Conservation (phyloP, 1,284 basidiomycete genomes). For the Microbotryum violaceum region DNA sequence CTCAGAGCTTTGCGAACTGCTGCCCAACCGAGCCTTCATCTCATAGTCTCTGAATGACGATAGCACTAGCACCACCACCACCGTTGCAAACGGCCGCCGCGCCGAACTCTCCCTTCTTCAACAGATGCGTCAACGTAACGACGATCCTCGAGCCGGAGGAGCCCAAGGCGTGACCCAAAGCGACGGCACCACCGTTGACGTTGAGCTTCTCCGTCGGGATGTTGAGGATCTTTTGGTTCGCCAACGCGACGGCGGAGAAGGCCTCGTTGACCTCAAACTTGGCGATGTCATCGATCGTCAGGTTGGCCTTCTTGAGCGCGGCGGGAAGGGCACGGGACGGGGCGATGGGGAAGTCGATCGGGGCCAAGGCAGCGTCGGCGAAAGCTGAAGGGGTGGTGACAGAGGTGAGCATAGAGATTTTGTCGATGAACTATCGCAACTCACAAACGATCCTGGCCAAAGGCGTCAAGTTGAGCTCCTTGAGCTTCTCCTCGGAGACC, state of each 20-base stretch:
- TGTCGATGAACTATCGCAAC: constrained; percentile 8
- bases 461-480: constrained; percentile 40
- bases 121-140: constrained; percentile 83
- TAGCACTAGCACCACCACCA: constrained; percentile 74
- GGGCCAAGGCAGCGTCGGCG: constrained; percentile 92
- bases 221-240: constrained; percentile 42
- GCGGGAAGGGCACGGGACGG: constrained; percentile 84
- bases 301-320: constrained; percentile 78
- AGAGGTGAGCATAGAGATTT: constrained; percentile 34
- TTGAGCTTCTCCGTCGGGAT: constrained; percentile 80
- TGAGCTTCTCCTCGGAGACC: constrained; percentile 39
- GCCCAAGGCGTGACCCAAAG: constrained; percentile 59
- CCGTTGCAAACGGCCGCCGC: constrained; percentile 98
- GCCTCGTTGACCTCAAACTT: constrained; percentile 88
- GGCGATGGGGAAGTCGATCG: constrained; percentile 94
- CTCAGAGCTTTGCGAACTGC: too few species aligned
- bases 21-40: background rate
- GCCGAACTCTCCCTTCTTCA: constrained; percentile 93
- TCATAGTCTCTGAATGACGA: constrained; percentile 77
- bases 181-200: constrained; percentile 60
- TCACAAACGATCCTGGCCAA: constrained; percentile 43
- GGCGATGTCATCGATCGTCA: constrained; percentile 75
- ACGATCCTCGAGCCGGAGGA: constrained; percentile 93
- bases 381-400: constrained; percentile 56
- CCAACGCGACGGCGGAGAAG: constrained; percentile 43